phyloP scores from a whole-genome alignment of 2,329 filamentous ascomycete genomes.

The Karstenula rhodostoma region DNA sequence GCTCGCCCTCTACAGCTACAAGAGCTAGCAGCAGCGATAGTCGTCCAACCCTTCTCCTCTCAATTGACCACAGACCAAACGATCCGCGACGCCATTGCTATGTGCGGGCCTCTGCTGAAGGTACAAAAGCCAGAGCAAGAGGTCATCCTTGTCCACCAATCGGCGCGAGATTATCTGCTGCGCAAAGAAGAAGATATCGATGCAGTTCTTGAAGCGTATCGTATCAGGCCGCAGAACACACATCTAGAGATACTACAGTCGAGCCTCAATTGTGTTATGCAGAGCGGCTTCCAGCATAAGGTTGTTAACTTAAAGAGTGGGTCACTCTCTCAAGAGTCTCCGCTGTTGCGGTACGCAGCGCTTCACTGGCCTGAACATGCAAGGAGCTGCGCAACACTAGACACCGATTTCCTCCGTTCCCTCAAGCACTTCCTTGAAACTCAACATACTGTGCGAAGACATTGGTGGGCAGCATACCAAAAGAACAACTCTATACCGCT shows the following conservation, averaged over 20 bases:
- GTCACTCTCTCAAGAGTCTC: not conserved
- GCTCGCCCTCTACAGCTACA: constrained; percentile 33
- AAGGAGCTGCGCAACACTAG: constrained; percentile 13
- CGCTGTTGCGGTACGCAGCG: constrained; percentile 17
- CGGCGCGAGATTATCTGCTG: constrained; percentile 39
- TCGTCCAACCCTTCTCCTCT: constrained; percentile 12
- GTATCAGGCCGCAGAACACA: constrained; percentile 5
- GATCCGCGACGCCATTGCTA: constrained; percentile 24
- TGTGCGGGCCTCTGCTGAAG: constrained; percentile 30
- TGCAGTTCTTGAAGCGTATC: constrained; percentile 19
- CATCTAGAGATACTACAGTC: constrained; percentile 17
- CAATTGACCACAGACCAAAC: constrained; percentile 22
- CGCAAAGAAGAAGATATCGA: constrained; percentile 15
- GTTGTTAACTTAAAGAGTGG: not conserved
- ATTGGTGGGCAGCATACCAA: constrained; percentile 33
- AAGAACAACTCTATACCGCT: no score
- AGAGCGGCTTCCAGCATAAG: constrained; percentile 1
- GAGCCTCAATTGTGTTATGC: constrained; percentile 20
- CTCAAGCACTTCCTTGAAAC: constrained; percentile 15
- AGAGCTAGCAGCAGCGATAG: constrained; percentile 32
- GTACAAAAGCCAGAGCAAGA: constrained; percentile 28
- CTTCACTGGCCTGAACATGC: constrained; percentile 18
- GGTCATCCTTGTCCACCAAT: constrained; percentile 40
- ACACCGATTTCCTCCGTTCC: constrained; percentile 11
- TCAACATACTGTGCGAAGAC: not conserved